Evolutionary conservation across 768 basidiomycete genomes (phyloP), one percentile per base, ranked within the genome.

Genomic region (Trametes meyenii): DNA sequence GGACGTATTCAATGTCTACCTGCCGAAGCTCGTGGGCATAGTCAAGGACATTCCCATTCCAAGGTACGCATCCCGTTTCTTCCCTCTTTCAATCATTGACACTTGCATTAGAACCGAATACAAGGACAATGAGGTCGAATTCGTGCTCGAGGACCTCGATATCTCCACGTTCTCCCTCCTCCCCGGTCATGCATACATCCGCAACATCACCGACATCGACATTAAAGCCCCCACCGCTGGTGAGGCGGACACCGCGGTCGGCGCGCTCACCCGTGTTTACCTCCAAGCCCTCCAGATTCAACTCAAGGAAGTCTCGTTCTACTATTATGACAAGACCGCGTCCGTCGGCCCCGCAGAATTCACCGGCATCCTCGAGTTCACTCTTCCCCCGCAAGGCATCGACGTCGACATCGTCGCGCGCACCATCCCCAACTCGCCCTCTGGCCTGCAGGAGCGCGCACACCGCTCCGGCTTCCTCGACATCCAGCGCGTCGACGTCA

Each of bases 1-100:
- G 70, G 93, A 95, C 62, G 61, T 93, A 7, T 87, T 91, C 77
- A 89, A 87, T 66, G 88, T 92, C 16, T 93, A 92, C 68, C 71
- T 89, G 0, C 92, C 91, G 16, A 80, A 81, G 10, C 36, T 83
- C 1, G 70, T 88, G 57, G 66, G 61, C 26, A 73, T 81, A 68
- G 63, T 90, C 70, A 83, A 83, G 66, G 81, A 83, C 54, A 73
- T 90, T 14, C 89, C 89, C 12, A 89, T 90, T 51, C 89, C 89
- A 6, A 81, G 88, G 88, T 85, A 59, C 17, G 77, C 66, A 2
- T 21, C 14, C 1, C 21, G 1, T 17, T 35, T 17, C 26, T 60
- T 8, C 19, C 7, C 46, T 7, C 12, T 36, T 3, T 12, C 11
- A 45, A 16, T 62, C 46, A 2, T 24, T n/a, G 19, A 23, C 16